A percentile compares a stretch with the other conserved stretches of the same genome.
These are phyloP conservation scores for Solanum chmielewskii DNA, from an alignment of 257 asterid genomes.

Conservation along the genomic window DNA sequence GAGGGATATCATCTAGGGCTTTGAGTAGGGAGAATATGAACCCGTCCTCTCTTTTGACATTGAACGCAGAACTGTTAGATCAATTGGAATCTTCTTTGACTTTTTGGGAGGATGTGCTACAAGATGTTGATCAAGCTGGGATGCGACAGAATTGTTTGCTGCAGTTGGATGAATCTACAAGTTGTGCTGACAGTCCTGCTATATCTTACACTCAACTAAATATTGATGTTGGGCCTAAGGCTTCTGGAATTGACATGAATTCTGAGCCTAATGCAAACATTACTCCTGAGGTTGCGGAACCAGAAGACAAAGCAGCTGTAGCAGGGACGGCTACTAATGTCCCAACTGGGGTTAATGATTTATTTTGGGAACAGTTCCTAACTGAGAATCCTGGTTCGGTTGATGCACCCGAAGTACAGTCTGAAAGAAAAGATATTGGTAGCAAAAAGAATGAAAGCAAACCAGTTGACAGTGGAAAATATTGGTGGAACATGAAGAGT, in stretches of 20 bases:
- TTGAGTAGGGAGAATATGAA: constrained; percentile 21
- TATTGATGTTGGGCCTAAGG: constrained; percentile 19
- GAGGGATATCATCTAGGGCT: constrained; percentile 22
- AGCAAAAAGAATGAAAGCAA: constrained; percentile 39
- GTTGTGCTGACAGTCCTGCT: constrained; percentile 36
- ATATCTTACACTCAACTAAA: constrained; percentile 47
- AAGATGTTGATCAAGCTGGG: constrained; percentile 29
- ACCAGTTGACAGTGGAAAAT: constrained; percentile 31
- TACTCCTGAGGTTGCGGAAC: constrained; percentile 13
- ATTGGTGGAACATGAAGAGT: constrained; percentile 62
- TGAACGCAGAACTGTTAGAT: constrained; percentile 37
- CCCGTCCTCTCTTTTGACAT: constrained; percentile 25
- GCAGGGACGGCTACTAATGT: constrained; percentile 20
- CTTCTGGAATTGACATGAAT: constrained; percentile 57
- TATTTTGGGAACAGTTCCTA: constrained; percentile 91
- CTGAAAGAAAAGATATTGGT: constrained; percentile 26
- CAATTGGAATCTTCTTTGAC: constrained; percentile 48
- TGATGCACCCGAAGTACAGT: constrained; percentile 34
- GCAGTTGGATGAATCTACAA: constrained; percentile 37
- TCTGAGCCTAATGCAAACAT: constrained; percentile 36
- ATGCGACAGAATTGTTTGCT: constrained; percentile 23
- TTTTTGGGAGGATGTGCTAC: constrained; percentile 51
- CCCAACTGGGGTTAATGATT: constrained; percentile 69
- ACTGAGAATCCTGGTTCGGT: constrained; percentile 80
- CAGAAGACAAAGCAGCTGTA: constrained; percentile 23